Percentiles rank a stretch among this genome's conserved stretches.
phyloP scores from a whole-genome alignment of 2,329 filamentous ascomycete genomes.

The Paraconiothyrium sp. region DNA sequence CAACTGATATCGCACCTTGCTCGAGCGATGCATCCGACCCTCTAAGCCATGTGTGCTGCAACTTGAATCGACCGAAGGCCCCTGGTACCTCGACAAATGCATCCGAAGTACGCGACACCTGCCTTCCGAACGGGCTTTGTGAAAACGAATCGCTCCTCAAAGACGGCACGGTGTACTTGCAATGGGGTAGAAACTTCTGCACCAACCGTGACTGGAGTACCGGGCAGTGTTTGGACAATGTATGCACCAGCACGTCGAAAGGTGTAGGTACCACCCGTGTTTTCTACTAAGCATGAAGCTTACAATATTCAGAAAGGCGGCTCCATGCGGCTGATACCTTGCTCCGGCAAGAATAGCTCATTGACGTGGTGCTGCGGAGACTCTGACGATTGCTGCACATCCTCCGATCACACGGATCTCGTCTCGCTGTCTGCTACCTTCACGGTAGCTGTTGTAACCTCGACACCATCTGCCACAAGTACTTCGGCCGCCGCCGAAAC shows the following conservation, averaged over 20 bases:
- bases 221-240: slow-evolving; percentile 5
- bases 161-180: not conserved
- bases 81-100: slow-evolving; percentile 11
- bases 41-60: slow-evolving; percentile 16
- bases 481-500: not conserved
- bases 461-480: not conserved
- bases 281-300: not conserved
- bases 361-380: slow-evolving; percentile 7
- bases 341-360: slow-evolving; percentile 3
- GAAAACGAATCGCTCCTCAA: not conserved
- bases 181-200: slow-evolving; percentile 6
- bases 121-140: slow-evolving; percentile 17
- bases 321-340: not conserved
- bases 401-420: not conserved
- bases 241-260: not conserved
- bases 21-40: slow-evolving; percentile 14
- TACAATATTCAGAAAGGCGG: not conserved
- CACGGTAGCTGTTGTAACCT: not conserved
- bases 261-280: not conserved
- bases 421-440: slow-evolving; percentile 1
- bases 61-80: slow-evolving; percentile 15
- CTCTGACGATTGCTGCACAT: slow-evolving; percentile 5
- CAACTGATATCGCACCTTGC: slow-evolving; percentile 4
- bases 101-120: slow-evolving; percentile 7
- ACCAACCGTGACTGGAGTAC: not conserved